Evolutionary conservation across 495 filamentous ascomycete genomes (phyloP).

Genomic region (Aspergillus conjunctus): DNA sequence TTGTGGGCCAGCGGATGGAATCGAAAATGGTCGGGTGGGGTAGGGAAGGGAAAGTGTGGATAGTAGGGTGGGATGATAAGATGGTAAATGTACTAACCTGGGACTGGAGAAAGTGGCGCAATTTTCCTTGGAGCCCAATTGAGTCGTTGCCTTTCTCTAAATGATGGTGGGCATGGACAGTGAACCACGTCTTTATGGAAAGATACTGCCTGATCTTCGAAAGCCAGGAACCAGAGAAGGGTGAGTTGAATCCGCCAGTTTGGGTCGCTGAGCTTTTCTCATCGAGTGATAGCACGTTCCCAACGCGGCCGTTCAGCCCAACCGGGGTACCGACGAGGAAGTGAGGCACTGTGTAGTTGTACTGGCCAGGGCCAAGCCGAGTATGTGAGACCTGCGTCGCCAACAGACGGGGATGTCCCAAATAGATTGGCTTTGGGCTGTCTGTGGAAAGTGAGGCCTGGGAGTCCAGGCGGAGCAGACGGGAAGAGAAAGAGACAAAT

Average conservation of each 20-base stretch:
- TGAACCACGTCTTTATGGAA: conserved; percentile 24
- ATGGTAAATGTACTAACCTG: conserved; percentile 7
- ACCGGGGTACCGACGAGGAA: conserved; percentile 13
- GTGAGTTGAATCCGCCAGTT: neutral
- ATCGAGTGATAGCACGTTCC: conserved; percentile 10
- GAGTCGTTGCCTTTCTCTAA: conserved; percentile 24
- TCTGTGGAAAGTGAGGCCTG: neutral
- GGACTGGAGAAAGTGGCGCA: conserved; percentile 21
- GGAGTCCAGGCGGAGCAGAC: neutral
- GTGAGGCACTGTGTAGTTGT: conserved; percentile 15
- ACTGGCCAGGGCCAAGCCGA: conserved; percentile 7
- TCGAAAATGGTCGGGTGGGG: neutral
- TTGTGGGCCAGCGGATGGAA: neutral
- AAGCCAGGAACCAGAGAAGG: neutral
- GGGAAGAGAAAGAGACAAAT: conserved; percentile 3
- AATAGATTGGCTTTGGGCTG: neutral
- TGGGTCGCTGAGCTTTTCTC: conserved; percentile 1
- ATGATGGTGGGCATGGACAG: conserved; percentile 20
- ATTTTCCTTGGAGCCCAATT: conserved; percentile 19
- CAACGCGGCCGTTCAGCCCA: conserved; percentile 8
- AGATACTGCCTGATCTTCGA: conserved; percentile 2
- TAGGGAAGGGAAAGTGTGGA: neutral
- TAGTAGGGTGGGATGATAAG: too few relatives aligned
- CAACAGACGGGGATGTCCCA: conserved; percentile 13
- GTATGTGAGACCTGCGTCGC: conserved; percentile 14